Percentiles rank a stretch among this genome's conserved stretches.
Conservation (phyloP, 1,284 basidiomycete species). For the Cryptococcus jaspeensis region DNA sequence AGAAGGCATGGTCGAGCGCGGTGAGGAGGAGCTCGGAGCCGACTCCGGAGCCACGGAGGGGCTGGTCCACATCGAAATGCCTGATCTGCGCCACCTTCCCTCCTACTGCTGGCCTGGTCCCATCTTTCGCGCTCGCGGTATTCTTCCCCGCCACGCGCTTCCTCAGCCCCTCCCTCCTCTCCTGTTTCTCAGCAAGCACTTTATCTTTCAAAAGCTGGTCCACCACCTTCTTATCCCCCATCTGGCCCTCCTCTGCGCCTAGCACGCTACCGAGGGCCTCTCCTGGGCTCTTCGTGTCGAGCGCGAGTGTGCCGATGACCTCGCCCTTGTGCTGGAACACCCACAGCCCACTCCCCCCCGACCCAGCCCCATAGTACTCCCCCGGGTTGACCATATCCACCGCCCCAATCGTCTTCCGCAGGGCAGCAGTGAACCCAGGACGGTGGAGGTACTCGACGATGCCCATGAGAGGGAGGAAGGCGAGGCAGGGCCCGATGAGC, state of each 20-base stretch:
- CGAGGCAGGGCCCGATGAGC: constrained; percentile 64
- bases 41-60: constrained; percentile 59
- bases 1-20: constrained; percentile 62
- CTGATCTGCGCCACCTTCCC: constrained; percentile 64
- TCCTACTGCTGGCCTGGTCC: constrained; percentile 47
- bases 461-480: constrained; percentile 65
- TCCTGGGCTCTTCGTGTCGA: constrained; percentile 50
- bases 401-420: constrained; percentile 59
- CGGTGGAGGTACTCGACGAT: constrained; percentile 58
- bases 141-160: not conserved
- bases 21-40: constrained; percentile 66
- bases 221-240: constrained; percentile 40
- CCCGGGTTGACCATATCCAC: constrained; percentile 61
- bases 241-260: constrained; percentile 20
- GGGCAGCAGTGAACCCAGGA: constrained; percentile 40
- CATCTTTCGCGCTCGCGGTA: not conserved
- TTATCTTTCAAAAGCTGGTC: constrained; percentile 3
- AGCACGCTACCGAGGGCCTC: constrained; percentile 23
- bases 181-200: not conserved
- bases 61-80: constrained; percentile 70
- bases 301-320: constrained; percentile 68
- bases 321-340: constrained; percentile 63
- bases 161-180: not conserved
- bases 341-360: constrained; percentile 61
- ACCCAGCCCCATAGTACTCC: constrained; percentile 57